phyloP scores from a whole-genome alignment of 768 basidiomycete genomes.

The Termitomyces sp. region DNA sequence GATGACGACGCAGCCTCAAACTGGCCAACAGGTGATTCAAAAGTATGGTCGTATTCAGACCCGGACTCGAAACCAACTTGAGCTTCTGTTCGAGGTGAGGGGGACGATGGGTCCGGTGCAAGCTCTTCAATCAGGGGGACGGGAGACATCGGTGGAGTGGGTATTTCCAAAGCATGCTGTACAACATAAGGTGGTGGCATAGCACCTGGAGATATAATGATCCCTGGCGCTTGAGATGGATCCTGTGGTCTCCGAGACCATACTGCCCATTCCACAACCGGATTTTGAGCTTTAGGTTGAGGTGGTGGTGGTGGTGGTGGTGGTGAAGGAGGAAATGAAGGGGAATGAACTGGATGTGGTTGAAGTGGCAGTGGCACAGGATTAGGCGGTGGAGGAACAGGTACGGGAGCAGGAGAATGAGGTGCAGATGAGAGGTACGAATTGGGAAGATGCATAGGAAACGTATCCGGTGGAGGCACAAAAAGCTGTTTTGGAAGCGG shows the following conservation, averaged over 20 bases:
- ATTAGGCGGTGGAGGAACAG: background rate
- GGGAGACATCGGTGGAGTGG: conserved; percentile 44
- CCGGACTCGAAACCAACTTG: background rate
- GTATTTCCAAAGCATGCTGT: conserved; percentile 44
- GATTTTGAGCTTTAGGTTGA: conserved; percentile 1
- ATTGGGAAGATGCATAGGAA: conserved; percentile 5
- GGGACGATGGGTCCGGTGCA: background rate
- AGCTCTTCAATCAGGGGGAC: conserved; percentile 17
- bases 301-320: background rate
- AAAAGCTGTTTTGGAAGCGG: conserved; percentile 62
- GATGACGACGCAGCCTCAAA: conserved; percentile 18
- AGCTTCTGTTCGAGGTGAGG: background rate
- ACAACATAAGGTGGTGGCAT: conserved; percentile 57
- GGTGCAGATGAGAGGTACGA: conserved; percentile 1
- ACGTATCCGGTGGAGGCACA: conserved; percentile 31
- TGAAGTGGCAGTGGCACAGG: background rate
- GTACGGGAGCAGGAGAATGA: conserved; percentile 1
- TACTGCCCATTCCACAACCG: conserved; percentile 44
- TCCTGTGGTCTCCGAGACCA: conserved; percentile 70
- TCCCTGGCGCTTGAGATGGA: conserved; percentile 58
- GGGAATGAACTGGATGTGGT: background rate
- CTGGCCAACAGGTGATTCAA: background rate
- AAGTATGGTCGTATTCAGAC: background rate
- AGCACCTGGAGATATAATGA: conserved; percentile 64
- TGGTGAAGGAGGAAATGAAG: background rate